phyloP scores from a whole-genome alignment of 768 basidiomycete species.

The Pulveroboletus ravenelii region DNA sequence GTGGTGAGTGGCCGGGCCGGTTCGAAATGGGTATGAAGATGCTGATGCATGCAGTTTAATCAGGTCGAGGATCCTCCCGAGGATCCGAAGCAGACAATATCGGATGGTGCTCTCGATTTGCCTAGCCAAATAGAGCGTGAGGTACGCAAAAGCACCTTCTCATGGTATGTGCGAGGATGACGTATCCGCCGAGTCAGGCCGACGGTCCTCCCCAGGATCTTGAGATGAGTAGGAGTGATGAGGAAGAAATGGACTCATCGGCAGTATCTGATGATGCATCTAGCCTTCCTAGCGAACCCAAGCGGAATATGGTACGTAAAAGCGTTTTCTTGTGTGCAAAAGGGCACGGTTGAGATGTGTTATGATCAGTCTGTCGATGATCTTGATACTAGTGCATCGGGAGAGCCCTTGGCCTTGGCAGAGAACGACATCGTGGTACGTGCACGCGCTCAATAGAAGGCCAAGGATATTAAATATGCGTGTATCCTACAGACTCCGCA shows the following conservation, averaged over 20 bases:
- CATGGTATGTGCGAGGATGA: not conserved
- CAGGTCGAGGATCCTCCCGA: not conserved
- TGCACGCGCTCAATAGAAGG: not conserved
- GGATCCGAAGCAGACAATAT: not conserved
- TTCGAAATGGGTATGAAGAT: not conserved
- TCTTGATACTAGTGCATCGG: not conserved
- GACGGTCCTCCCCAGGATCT: not conserved
- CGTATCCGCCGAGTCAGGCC: not conserved
- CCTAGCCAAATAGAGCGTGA: not conserved
- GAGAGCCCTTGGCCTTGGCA: not conserved
- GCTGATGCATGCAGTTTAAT: not conserved
- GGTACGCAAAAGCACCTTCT: not conserved
- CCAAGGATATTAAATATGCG: not conserved
- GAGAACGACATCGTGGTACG: not conserved
- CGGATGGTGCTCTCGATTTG: not conserved
- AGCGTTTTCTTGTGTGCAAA: not conserved
- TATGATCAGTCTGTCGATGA: not conserved
- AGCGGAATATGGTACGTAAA: not conserved
- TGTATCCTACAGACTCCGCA: constrained; percentile 1
- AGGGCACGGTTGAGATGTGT: not conserved
- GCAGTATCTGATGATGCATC: not conserved
- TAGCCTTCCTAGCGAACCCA: not conserved
- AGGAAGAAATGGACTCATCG: too few relatives aligned
- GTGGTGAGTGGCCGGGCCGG: constrained; percentile 2
- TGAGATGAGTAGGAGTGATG: not conserved